Conservation (phyloP, 257 asterid genomes). For the Echites panduratus region DNA sequence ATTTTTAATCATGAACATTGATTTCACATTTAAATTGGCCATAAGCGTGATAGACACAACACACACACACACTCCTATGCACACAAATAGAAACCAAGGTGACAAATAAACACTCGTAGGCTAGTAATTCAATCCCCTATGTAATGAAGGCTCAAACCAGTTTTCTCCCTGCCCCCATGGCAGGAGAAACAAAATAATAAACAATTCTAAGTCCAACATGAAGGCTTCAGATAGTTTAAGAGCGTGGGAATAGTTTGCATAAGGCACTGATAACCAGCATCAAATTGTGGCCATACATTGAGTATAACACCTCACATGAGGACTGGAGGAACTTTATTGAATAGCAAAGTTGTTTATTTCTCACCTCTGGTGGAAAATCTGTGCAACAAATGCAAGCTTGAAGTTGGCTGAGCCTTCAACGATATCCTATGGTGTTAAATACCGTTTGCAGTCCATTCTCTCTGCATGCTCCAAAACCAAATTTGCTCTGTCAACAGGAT, state of each 20-base stretch:
- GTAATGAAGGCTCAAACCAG: neutral
- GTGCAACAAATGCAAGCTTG: conserved; percentile 97
- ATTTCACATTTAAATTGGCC: neutral
- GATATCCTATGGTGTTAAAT: conserved; percentile 78
- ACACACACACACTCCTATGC: too few species aligned
- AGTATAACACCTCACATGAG: neutral
- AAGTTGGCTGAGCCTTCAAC: conserved; percentile 82
- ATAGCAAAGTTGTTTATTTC: conserved; percentile 10
- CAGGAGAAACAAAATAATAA: neutral
- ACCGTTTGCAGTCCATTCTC: conserved; percentile 95
- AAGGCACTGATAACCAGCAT: neutral
- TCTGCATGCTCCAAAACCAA: conserved; percentile 96
- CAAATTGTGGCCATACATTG: neutral
- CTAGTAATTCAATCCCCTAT: neutral
- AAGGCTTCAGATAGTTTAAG: neutral
- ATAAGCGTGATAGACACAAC: neutral
- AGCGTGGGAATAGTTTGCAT: neutral
- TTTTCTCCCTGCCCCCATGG: too few species aligned
- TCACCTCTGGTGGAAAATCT: conserved; percentile 94
- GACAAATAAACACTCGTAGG: neutral
- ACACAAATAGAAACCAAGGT: neutral
- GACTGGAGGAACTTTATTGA: neutral
- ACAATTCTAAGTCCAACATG: neutral
- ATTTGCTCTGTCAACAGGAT: conserved; percentile 82
- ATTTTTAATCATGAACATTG: neutral